Evolutionary conservation across 306 rosid species (phyloP).

Genomic region (Quercus glauca): DNA sequence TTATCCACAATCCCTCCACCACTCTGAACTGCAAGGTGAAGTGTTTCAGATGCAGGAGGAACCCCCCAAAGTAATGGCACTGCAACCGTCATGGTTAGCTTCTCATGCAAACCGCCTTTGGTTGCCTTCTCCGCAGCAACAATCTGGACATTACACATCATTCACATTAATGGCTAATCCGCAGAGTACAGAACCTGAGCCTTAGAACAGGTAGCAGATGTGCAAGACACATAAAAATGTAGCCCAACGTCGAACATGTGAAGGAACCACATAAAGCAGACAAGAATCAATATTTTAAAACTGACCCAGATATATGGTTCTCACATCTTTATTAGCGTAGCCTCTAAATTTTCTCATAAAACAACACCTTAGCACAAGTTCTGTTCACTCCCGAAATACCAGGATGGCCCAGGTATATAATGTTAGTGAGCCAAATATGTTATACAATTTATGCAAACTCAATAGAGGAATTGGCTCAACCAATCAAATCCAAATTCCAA

Average conservation of each 20-base stretch:
- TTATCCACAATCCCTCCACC: conserved; percentile 99
- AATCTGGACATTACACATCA: conserved; percentile 43
- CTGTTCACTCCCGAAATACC: background rate
- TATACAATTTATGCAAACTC: background rate
- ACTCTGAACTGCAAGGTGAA: conserved; percentile 93
- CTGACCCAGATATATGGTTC: background rate
- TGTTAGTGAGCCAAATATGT: background rate
- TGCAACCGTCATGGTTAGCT: conserved; percentile 94
- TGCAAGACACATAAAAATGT: background rate
- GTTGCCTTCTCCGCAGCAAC: conserved; percentile 84
- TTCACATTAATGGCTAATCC: background rate
- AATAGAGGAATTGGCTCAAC: background rate
- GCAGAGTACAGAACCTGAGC: background rate
- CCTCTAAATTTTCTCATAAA: background rate
- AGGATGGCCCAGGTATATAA: background rate
- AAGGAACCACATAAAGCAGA: background rate
- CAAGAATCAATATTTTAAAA: background rate
- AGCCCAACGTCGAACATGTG: background rate
- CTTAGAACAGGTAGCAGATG: background rate
- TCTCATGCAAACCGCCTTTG: conserved; percentile 87
- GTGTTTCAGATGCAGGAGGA: conserved; percentile 95
- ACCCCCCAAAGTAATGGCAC: conserved; percentile 98
- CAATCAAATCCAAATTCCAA: background rate
- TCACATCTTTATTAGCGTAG: background rate
- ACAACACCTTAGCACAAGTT: background rate